Percentiles rank a stretch among this genome's conserved stretches.
These are phyloP conservation scores for Volvox reticuliferus DNA, from an alignment of 139 green algal genomes.

Conservation along the genomic window DNA sequence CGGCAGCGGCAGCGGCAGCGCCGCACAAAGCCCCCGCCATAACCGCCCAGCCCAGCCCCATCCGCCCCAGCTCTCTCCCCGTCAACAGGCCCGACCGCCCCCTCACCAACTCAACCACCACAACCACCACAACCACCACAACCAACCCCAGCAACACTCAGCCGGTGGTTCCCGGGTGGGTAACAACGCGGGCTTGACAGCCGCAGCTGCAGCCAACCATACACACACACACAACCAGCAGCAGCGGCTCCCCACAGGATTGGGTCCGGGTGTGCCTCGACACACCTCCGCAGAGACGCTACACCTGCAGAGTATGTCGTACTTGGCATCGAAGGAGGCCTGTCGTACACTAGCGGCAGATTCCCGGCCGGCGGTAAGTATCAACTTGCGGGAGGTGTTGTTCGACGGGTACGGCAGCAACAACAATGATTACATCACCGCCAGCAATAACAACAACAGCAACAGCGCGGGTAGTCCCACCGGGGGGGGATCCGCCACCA, in stretches of 20 bases:
- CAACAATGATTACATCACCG: no score
- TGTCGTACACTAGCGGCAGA: slow-evolving; percentile 11
- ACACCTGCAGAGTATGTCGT: not conserved
- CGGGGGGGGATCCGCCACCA: no score
- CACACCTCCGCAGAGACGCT: slow-evolving; percentile 6
- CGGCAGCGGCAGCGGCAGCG: not conserved
- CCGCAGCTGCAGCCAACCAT: not conserved
- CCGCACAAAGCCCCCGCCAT: not conserved
- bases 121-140: not conserved
- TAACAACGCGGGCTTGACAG: no score
- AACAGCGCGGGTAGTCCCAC: no score
- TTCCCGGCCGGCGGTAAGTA: not conserved
- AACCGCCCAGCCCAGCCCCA: not conserved
- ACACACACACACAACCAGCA: not conserved
- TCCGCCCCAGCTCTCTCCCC: no score
- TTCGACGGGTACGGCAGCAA: not conserved
- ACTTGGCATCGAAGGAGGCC: slow-evolving; percentile 19
- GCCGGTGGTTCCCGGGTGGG: no score
- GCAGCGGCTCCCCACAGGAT: not conserved
- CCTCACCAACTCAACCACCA: not conserved
- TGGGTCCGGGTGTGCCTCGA: not conserved
- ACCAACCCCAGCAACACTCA: not conserved
- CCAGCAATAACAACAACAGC: no score
- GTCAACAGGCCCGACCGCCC: not conserved
- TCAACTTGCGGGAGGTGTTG: slow-evolving; percentile 15